phyloP scores from a whole-genome alignment of 2,329 filamentous ascomycete species.

The Didymella glomerata region DNA sequence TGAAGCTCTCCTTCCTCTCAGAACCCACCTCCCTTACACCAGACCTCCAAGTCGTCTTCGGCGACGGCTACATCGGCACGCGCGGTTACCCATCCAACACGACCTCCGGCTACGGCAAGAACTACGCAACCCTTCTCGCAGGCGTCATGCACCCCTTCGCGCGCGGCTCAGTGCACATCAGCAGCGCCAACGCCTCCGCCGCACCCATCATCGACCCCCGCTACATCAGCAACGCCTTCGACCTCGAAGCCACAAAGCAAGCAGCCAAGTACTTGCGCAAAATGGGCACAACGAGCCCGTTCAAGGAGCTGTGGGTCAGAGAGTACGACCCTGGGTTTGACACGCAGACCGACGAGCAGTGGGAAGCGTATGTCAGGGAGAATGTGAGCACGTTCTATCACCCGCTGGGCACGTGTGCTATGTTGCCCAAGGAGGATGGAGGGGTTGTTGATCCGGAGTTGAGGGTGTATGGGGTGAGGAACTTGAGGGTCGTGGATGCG shows the following conservation, averaged over 20 bases:
- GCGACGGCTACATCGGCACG: constrained; percentile 55
- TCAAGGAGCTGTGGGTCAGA: constrained; percentile 37
- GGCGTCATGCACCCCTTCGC: constrained; percentile 45
- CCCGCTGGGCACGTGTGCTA: constrained; percentile 47
- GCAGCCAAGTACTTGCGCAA: constrained; percentile 35
- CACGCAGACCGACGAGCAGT: constrained; percentile 33
- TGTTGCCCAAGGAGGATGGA: not conserved
- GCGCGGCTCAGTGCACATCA: constrained; percentile 34
- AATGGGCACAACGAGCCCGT: constrained; percentile 31
- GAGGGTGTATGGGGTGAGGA: constrained; percentile 20
- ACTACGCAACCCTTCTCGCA: constrained; percentile 41
- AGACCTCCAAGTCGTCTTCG: constrained; percentile 56
- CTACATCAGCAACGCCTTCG: constrained; percentile 32
- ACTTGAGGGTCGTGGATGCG: constrained; percentile 34
- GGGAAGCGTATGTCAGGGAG: constrained; percentile 25
- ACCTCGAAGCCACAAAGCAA: constrained; percentile 25
- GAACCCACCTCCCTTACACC: constrained; percentile 40
- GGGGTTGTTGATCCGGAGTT: not conserved
- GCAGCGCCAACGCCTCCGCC: constrained; percentile 17
- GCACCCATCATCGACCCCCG: constrained; percentile 33
- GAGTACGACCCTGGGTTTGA: constrained; percentile 38
- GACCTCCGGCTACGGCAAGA: constrained; percentile 30
- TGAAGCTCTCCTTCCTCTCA: constrained; percentile 47
- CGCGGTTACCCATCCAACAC: constrained; percentile 43
- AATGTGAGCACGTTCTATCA: constrained; percentile 35